Evolutionary conservation across 2,329 filamentous ascomycete species (phyloP).

Genomic region (Venturiaceae sp.): DNA sequence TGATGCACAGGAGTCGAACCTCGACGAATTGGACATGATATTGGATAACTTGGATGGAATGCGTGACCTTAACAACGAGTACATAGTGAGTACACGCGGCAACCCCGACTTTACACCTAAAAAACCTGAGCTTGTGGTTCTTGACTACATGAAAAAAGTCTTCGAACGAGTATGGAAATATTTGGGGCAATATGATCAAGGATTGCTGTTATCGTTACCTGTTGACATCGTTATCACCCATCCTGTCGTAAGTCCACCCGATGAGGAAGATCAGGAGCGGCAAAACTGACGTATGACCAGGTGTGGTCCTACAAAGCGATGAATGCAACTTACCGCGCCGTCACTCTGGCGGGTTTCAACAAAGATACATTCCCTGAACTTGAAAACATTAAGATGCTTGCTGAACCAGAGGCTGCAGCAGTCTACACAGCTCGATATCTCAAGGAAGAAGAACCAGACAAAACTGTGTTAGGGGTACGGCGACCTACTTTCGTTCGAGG

Average conservation of each 20-base stretch:
- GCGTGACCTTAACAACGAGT: constrained; percentile 17
- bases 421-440: constrained; percentile 18
- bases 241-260: constrained; percentile 11
- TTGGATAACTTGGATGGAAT: constrained; percentile 19
- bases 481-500: too few species aligned
- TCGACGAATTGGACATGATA: constrained; percentile 19
- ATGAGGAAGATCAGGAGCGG: neutral
- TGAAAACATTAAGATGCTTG: constrained; percentile 16
- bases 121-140: too few species aligned
- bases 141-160: too few species aligned
- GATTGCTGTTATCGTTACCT: constrained; percentile 11
- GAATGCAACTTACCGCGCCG: constrained; percentile 18
- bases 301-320: constrained; percentile 19
- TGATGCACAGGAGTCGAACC: constrained; percentile 13
- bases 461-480: constrained; percentile 7
- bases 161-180: too few species aligned
- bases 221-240: constrained; percentile 21
- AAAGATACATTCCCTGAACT: constrained; percentile 15
- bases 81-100: constrained; percentile 11
- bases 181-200: too few species aligned
- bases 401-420: constrained; percentile 22
- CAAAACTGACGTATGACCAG: constrained; percentile 11
- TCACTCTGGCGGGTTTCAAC: constrained; percentile 19
- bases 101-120: constrained; percentile 15
- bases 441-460: too few species aligned